Evolutionary conservation across 331 rosid genomes (phyloP), one percentile per base, ranked within the genome.

Genomic region (Cydonia oblonga): DNA sequence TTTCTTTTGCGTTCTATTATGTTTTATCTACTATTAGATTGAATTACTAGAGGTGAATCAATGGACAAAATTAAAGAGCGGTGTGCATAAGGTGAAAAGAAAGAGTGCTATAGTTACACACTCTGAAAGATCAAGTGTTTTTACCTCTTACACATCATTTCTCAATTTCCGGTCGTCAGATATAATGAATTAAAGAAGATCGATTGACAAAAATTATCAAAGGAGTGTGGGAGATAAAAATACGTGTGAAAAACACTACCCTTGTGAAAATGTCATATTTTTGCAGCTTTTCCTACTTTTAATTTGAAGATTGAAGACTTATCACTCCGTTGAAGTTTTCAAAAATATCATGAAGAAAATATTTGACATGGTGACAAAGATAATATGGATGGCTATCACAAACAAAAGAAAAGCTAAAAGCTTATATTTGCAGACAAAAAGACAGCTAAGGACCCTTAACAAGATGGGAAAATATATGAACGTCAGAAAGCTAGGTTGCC

Each of bases 321-420:
- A n/a, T n/a, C n/a, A n/a, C n/a, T n/a, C n/a, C n/a, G n/a, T n/a
- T n/a, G n/a, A n/a, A n/a, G n/a, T n/a, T n/a, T 63, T 9, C 24
- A 5, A 19, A 32, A n/a, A 64, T 64, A 64, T 10, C 28, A 9
- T n/a, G 16, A 8, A 62, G 25, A 64, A n/a, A 64, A 26, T 64
- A 5, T 9, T 28, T 9, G 51, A 64, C 46, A 26, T 25, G 22
- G 76, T 26, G 76, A 60, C 76, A 71, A 20, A 42, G 46, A 44
- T 12, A 57, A n/a, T n/a, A n/a, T n/a, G n/a, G n/a, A n/a, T n/a
- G n/a, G 22, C 9, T 40, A 38, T 71, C 57, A 18, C 40, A 29
- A 38, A 38, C 42, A 38, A 38, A 38, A 38, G 33, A 12, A 66
- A 42, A 60, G 59, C 32, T 25, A 12, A 19, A 54, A 12, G 66